These are phyloP conservation scores for Blastomyces silverae DNA, from an alignment of 2,329 filamentous ascomycete genomes.

Conservation along the genomic window DNA sequence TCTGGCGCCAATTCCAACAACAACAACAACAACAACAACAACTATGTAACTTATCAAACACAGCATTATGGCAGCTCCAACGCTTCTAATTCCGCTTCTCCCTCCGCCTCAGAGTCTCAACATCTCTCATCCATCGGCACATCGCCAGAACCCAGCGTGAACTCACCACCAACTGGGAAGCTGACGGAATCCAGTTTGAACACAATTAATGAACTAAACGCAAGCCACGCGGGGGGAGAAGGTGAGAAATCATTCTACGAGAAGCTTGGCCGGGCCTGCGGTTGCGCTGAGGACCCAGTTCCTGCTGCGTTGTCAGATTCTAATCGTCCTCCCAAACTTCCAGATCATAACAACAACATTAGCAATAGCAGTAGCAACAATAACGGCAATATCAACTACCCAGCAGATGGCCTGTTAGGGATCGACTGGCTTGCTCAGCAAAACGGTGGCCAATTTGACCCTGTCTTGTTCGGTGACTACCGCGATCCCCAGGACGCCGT, in stretches of 20 bases:
- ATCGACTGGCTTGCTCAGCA: slow-evolving; percentile 69
- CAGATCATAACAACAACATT: slow-evolving; percentile 6
- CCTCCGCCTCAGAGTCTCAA: slow-evolving; percentile 45
- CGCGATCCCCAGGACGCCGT: slow-evolving; percentile 82
- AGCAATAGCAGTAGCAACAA: slow-evolving; percentile 5
- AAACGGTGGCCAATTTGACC: slow-evolving; percentile 81
- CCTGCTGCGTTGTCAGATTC: slow-evolving; percentile 32
- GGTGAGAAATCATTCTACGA: slow-evolving; percentile 44
- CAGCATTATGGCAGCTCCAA: slow-evolving; percentile 28
- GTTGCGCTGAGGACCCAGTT: slow-evolving; percentile 41
- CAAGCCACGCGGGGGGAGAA: slow-evolving; percentile 29
- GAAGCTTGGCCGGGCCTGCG: slow-evolving; percentile 42
- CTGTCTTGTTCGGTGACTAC: slow-evolving; percentile 85
- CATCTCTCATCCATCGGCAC: slow-evolving; percentile 46
- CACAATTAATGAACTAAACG: slow-evolving; percentile 31
- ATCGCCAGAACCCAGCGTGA: slow-evolving; percentile 42
- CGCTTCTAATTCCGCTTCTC: slow-evolving; percentile 42
- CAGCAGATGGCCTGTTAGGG: slow-evolving; percentile 25
- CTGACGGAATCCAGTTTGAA: slow-evolving; percentile 29
- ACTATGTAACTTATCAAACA: slow-evolving; percentile 22
- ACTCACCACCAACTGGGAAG: slow-evolving; percentile 38
- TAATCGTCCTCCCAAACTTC: slow-evolving; percentile 24
- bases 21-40: slow-evolving; percentile 18
- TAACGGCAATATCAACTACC: slow-evolving; percentile 4
- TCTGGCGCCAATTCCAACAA: slow-evolving; percentile 21